These are phyloP conservation scores for Fraxinus latifolia DNA, from an alignment of 305 asterid species.

Conservation along the genomic window DNA sequence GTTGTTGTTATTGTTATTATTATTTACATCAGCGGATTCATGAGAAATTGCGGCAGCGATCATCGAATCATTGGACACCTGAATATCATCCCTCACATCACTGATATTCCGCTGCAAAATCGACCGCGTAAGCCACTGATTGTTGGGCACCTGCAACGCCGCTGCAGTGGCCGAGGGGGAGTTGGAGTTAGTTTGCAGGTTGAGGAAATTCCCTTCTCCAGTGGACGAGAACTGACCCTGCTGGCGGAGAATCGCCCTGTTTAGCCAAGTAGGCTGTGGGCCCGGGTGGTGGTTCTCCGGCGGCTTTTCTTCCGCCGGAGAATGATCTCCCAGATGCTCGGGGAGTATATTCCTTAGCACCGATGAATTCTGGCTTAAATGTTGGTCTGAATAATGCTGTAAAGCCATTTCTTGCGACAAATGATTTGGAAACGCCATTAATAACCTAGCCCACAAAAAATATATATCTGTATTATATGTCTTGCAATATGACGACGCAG, in stretches of 20 bases:
- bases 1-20: conserved; percentile 17
- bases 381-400: conserved; percentile 45
- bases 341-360: conserved; percentile 31
- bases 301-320: conserved; percentile 27
- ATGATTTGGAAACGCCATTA: conserved; percentile 46
- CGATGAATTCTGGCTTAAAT: conserved; percentile 31
- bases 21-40: conserved; percentile 31
- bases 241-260: conserved; percentile 46
- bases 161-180: conserved; percentile 23
- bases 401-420: conserved; percentile 45
- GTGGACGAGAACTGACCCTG: conserved; percentile 26
- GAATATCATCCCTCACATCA: conserved; percentile 33
- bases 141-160: conserved; percentile 22
- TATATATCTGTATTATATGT: neutral
- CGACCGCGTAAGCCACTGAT: conserved; percentile 47
- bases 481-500: neutral
- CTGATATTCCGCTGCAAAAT: conserved; percentile 33
- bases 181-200: conserved; percentile 44
- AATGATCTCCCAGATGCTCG: conserved; percentile 19
- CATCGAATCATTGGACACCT: conserved; percentile 34
- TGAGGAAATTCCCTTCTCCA: conserved; percentile 41
- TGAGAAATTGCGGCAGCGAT: conserved; percentile 30
- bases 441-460: neutral
- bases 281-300: conserved; percentile 22
- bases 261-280: conserved; percentile 45